phyloP scores from a whole-genome alignment of 2,329 filamentous ascomycete genomes.

The Stagonosporopsis tanaceti region DNA sequence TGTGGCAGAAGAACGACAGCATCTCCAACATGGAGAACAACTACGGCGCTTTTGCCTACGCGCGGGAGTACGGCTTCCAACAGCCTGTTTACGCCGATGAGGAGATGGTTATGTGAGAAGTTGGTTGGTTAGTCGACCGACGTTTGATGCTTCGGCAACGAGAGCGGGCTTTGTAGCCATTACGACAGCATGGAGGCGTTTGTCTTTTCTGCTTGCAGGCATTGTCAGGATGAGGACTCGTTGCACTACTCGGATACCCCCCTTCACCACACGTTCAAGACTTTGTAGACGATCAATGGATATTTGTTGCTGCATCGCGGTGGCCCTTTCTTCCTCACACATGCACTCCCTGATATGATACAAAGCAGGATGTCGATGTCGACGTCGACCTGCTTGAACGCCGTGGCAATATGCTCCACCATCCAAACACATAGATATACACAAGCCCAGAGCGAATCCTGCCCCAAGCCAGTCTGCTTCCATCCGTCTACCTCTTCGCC shows the following conservation, averaged over 20 bases:
- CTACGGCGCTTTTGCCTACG: constrained; percentile 69
- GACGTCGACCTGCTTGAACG: constrained; percentile 16
- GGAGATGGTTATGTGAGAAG: constrained; percentile 51
- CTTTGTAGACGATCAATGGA: constrained; percentile 5
- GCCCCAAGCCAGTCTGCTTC: background rate
- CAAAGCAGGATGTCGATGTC: constrained; percentile 10
- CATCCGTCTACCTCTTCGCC: constrained; percentile 30
- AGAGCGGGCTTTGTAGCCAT: background rate
- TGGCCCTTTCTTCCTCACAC: background rate
- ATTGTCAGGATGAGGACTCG: background rate
- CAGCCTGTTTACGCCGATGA: constrained; percentile 42
- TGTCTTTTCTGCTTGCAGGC: background rate
- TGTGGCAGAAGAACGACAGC: constrained; percentile 58
- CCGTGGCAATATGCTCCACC: constrained; percentile 20
- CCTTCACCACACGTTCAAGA: background rate
- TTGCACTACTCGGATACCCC: constrained; percentile 14
- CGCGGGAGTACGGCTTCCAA: constrained; percentile 58
- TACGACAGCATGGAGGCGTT: constrained; percentile 11
- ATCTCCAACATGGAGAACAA: constrained; percentile 69
- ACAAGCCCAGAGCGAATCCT: constrained; percentile 2
- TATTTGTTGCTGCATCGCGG: constrained; percentile 8
- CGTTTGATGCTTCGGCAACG: background rate
- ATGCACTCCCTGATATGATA: constrained; percentile 12
- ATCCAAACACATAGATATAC: constrained; percentile 29
- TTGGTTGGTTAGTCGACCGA: background rate